These are phyloP conservation scores for Mycena indigotica DNA, from an alignment of 768 basidiomycete species.

Conservation along the genomic window DNA sequence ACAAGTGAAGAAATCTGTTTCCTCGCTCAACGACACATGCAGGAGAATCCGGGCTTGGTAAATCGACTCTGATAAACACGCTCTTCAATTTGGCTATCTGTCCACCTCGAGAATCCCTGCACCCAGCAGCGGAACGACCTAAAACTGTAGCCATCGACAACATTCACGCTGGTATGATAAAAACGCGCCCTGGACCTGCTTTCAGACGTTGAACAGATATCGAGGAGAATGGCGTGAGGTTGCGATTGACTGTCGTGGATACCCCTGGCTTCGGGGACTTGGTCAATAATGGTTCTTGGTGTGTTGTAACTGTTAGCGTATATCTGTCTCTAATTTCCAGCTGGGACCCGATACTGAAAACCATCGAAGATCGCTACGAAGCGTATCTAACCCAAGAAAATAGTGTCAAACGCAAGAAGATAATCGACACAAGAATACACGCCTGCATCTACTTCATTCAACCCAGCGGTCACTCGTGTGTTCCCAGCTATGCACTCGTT, in stretches of 20 bases:
- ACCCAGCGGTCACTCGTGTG: conserved; percentile 96
- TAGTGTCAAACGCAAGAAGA: conserved; percentile 90
- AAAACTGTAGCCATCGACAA: conserved; percentile 98
- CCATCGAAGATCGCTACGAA: conserved; percentile 97
- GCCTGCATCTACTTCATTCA: conserved; percentile 99
- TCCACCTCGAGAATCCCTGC: conserved; percentile 78
- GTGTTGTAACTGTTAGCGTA: conserved; percentile 24
- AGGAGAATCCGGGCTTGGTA: conserved; percentile 98
- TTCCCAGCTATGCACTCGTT: conserved; percentile 19
- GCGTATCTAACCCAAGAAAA: conserved; percentile 98
- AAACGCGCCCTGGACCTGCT: too few relatives aligned
- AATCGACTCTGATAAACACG: conserved; percentile 98
- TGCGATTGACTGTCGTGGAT: conserved; percentile 96
- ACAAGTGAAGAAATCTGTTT: too few relatives aligned
- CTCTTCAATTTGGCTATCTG: conserved; percentile 96
- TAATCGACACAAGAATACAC: conserved; percentile 95
- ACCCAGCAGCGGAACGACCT: conserved; percentile 82
- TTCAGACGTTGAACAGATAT: too few relatives aligned
- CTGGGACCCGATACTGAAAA: conserved; percentile 99
- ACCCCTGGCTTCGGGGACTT: conserved; percentile 99
- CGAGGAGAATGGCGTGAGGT: conserved; percentile 95
- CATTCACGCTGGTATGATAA: conserved; percentile 85
- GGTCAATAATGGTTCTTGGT: conserved; percentile 98
- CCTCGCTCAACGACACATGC: conserved; percentile 13
- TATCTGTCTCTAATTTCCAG: conserved; percentile 35